Evolutionary conservation across 163 green algal genomes (phyloP).

Genomic region (Scenedesmus sp.): DNA sequence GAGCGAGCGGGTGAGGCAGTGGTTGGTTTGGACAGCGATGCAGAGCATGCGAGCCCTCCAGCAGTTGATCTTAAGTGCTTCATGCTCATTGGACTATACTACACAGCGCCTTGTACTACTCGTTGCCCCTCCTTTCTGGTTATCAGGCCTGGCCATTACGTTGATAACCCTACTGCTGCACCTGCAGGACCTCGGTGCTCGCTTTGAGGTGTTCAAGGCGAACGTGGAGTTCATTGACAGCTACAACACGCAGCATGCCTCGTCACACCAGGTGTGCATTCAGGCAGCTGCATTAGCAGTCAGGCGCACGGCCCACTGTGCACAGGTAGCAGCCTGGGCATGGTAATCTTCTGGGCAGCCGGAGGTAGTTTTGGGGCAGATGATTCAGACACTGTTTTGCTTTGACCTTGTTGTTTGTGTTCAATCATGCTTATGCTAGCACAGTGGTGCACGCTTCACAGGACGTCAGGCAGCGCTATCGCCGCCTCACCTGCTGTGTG

Average conservation of each 20-base stretch:
- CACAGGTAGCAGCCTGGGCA: neutral
- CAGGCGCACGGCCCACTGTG: neutral
- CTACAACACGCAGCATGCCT: constrained; percentile 72
- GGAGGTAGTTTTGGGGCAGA: neutral
- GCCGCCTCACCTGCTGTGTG: neutral
- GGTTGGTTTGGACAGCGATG: constrained; percentile 9
- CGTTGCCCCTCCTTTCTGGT: neutral
- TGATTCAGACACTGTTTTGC: neutral
- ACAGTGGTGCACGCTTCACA: too few species aligned
- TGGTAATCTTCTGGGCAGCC: neutral
- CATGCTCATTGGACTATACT: neutral
- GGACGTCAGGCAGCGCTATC: too few species aligned
- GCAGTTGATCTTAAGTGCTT: neutral
- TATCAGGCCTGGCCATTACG: neutral
- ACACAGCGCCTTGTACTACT: neutral
- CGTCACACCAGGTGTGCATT: constrained; percentile 35
- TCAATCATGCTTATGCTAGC: neutral
- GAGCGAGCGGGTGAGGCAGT: constrained; percentile 1
- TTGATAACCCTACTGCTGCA: neutral
- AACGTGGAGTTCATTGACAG: constrained; percentile 77
- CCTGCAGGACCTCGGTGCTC: neutral
- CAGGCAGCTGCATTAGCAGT: neutral
- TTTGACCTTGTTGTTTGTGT: neutral
- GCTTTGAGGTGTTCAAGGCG: constrained; percentile 51
- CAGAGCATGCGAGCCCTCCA: neutral